These are phyloP conservation scores for Suhomyces guaymorum DNA, from an alignment of 1,139 yeast species.

Conservation along the genomic window DNA sequence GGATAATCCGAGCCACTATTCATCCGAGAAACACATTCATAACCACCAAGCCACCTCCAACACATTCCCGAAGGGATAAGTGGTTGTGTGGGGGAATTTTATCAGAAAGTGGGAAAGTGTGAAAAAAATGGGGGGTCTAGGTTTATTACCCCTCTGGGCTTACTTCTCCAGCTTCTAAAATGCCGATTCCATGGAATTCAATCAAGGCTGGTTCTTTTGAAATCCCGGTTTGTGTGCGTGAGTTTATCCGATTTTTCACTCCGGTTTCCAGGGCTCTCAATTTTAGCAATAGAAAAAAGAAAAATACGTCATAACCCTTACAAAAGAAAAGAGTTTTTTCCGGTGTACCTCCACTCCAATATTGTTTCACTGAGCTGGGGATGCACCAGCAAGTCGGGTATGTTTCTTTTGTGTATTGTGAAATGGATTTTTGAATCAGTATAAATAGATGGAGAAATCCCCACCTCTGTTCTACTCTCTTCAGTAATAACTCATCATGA, in stretches of 20 bases:
- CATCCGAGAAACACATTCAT: too few species aligned
- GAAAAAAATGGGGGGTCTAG: too few species aligned
- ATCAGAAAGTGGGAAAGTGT: too few species aligned
- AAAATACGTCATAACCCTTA: conserved; percentile 5
- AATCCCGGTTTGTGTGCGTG: background rate
- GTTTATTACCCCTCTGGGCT: too few species aligned
- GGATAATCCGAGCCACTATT: conserved; percentile 2
- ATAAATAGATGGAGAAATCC: background rate
- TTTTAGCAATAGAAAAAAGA: conserved; percentile 2
- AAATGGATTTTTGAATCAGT: background rate
- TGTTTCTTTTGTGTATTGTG: conserved; percentile 2
- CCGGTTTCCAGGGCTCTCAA: conserved; percentile 1
- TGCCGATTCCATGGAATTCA: too few species aligned
- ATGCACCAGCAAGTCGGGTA: conserved; percentile 1
- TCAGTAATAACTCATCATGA: conserved; percentile 2
- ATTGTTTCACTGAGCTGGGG: background rate
- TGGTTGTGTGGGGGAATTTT: too few species aligned
- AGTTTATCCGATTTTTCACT: conserved; percentile 4
- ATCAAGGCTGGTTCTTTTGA: too few species aligned
- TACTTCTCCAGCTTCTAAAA: too few species aligned
- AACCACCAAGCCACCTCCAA: too few species aligned
- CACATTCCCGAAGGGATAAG: too few species aligned
- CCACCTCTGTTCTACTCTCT: background rate
- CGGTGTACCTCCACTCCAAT: conserved; percentile 1
- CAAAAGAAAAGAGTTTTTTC: conserved; percentile 8